These are phyloP conservation scores for Cystofilobasidium macerans DNA, from an alignment of 768 basidiomycete genomes.

Conservation along the genomic window DNA sequence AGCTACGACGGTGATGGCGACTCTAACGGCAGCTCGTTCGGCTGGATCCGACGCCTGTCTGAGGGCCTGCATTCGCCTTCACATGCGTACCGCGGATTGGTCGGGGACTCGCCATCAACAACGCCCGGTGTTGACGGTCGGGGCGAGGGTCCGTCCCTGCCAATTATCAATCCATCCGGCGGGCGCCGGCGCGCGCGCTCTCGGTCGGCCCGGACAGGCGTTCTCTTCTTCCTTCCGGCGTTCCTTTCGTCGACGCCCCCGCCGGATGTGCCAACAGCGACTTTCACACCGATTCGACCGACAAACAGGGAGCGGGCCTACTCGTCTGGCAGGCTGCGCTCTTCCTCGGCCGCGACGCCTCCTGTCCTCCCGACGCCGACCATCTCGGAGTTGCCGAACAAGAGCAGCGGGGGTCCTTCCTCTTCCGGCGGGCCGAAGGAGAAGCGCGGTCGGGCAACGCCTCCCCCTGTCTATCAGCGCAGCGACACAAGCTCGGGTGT, in stretches of 20 bases:
- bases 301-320: background rate
- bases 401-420: no score
- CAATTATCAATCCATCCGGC: background rate
- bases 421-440: background rate
- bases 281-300: background rate
- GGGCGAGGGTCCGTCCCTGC: background rate
- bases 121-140: conserved; percentile 31
- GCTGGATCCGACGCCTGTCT: conserved; percentile 12
- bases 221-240: conserved; percentile 71
- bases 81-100: background rate
- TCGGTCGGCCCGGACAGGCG: conserved; percentile 35
- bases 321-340: background rate
- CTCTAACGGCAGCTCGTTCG: conserved; percentile 31
- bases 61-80: conserved; percentile 19
- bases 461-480: background rate
- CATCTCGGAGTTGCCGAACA: no score
- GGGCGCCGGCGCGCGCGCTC: background rate
- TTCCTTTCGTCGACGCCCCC: conserved; percentile 49
- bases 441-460: background rate
- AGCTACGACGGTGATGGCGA: conserved; percentile 50
- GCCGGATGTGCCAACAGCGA: background rate
- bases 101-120: conserved; percentile 22
- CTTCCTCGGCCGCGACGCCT: background rate
- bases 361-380: background rate
- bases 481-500: background rate